Evolutionary conservation across 2,329 filamentous ascomycete genomes (phyloP).

Genomic region (Fusarium compactum): DNA sequence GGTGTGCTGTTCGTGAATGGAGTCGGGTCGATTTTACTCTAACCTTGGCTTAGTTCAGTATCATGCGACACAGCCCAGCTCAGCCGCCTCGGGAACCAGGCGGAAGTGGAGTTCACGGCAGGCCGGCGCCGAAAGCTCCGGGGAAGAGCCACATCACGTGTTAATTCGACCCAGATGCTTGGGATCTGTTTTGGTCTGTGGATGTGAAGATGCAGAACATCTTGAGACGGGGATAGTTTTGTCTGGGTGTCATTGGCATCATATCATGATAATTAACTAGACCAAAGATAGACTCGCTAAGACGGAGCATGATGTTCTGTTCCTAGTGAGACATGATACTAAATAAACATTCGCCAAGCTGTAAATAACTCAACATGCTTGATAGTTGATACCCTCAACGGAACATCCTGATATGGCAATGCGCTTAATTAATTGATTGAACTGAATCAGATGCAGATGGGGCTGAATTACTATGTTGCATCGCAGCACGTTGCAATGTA

Average conservation of each 20-base stretch:
- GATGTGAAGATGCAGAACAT: constrained; percentile 8
- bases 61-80: constrained; percentile 44
- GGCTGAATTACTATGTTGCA: constrained; percentile 26
- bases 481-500: constrained; percentile 31
- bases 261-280: constrained; percentile 24
- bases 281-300: constrained; percentile 26
- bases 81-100: constrained; percentile 31
- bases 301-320: not conserved
- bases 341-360: constrained; percentile 1
- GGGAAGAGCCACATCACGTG: constrained; percentile 39
- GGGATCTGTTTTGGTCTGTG: constrained; percentile 2
- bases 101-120: constrained; percentile 37
- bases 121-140: constrained; percentile 44
- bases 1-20: constrained; percentile 39
- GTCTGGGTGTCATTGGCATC: constrained; percentile 23
- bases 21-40: constrained; percentile 36
- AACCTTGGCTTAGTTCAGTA: constrained; percentile 30
- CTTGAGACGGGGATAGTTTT: constrained; percentile 6
- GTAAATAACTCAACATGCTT: constrained; percentile 30
- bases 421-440: not conserved
- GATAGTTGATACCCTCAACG: constrained; percentile 15
- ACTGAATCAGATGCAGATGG: constrained; percentile 12
- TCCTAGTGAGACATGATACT: not conserved
- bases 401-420: constrained; percentile 33
- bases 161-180: not conserved